These are phyloP conservation scores for Arthrocladium fulminans DNA, from an alignment of 2,329 filamentous ascomycete genomes.

Conservation along the genomic window DNA sequence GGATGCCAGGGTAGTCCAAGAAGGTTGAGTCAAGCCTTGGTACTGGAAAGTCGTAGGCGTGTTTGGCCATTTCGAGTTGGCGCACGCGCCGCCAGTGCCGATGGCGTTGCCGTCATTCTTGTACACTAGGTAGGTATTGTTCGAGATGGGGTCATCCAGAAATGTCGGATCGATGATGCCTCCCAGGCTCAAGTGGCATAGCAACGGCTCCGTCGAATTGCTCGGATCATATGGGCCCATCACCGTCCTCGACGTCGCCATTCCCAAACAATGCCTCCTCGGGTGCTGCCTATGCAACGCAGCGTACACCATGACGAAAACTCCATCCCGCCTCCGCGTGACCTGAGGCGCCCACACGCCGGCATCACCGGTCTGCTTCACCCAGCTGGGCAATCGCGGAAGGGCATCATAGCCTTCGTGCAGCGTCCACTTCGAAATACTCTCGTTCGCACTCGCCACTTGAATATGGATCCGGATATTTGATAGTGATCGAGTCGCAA, in stretches of 20 bases:
- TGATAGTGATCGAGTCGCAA: slow-evolving; percentile 36
- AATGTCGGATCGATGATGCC: slow-evolving; percentile 53
- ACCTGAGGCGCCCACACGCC: slow-evolving; percentile 53
- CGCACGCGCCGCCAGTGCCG: slow-evolving; percentile 31
- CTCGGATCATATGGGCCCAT: slow-evolving; percentile 43
- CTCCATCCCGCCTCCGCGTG: slow-evolving; percentile 35
- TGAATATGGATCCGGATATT: slow-evolving; percentile 44
- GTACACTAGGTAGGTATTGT: slow-evolving; percentile 49
- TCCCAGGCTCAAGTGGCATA: slow-evolving; percentile 43
- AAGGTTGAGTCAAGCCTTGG: slow-evolving; percentile 18
- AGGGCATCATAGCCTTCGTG: slow-evolving; percentile 44
- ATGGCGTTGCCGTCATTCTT: slow-evolving; percentile 54
- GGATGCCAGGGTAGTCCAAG: not conserved
- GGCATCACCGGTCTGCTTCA: slow-evolving; percentile 28
- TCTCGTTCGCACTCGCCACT: slow-evolving; percentile 39
- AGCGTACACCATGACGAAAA: slow-evolving; percentile 51
- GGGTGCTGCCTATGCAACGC: slow-evolving; percentile 29
- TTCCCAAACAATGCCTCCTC: slow-evolving; percentile 47
- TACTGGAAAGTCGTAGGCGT: slow-evolving; percentile 20
- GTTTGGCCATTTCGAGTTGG: slow-evolving; percentile 26
- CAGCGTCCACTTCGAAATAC: slow-evolving; percentile 38
- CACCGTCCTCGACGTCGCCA: slow-evolving; percentile 38
- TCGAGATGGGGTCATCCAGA: slow-evolving; percentile 42
- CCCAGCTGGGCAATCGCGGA: slow-evolving; percentile 43
- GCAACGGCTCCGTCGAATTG: slow-evolving; percentile 32